Percentiles rank a stretch among this genome's conserved stretches.
Conservation (phyloP, 495 filamentous ascomycete genomes). For the Margaritispora aquatica region DNA sequence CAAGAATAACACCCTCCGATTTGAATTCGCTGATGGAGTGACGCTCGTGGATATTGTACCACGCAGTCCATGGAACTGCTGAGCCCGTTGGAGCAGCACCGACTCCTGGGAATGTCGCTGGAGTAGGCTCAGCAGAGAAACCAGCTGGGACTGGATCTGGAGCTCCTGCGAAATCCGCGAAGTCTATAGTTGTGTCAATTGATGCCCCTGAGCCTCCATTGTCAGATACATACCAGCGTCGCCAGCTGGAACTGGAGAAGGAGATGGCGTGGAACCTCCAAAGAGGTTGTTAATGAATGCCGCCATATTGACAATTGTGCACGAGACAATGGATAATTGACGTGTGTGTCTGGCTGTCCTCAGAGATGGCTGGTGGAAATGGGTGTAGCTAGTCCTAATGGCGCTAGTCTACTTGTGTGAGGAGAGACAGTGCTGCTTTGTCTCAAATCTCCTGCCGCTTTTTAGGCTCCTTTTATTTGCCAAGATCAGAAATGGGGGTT, state of each 20-base stretch:
- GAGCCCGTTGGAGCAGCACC: conserved; percentile 39
- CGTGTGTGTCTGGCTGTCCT: not conserved
- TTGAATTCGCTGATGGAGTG: conserved; percentile 74
- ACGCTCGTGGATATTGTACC: conserved; percentile 96
- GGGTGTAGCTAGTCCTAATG: too few relatives aligned
- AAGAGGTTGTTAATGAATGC: conserved; percentile 62
- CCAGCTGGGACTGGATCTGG: conserved; percentile 53
- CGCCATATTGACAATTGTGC: conserved; percentile 46
- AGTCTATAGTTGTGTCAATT: conserved; percentile 43
- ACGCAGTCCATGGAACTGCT: conserved; percentile 70
- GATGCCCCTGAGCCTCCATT: not conserved
- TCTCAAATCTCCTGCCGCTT: not conserved
- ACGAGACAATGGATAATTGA: conserved; percentile 6
- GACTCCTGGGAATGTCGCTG: conserved; percentile 9
- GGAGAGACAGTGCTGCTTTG: too few relatives aligned
- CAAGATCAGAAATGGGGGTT: too few relatives aligned
- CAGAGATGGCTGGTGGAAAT: not conserved
- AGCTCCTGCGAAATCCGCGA: conserved; percentile 71
- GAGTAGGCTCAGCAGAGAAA: conserved; percentile 28
- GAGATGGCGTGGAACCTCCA: conserved; percentile 53
- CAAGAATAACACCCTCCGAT: conserved; percentile 76
- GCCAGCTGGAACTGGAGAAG: conserved; percentile 36
- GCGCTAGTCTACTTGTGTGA: not conserved
- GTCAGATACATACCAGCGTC: conserved; percentile 52
- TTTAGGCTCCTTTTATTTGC: not conserved